Evolutionary conservation across 441 rosid genomes (phyloP).

Genomic region (Eugenia klotzschiana): DNA sequence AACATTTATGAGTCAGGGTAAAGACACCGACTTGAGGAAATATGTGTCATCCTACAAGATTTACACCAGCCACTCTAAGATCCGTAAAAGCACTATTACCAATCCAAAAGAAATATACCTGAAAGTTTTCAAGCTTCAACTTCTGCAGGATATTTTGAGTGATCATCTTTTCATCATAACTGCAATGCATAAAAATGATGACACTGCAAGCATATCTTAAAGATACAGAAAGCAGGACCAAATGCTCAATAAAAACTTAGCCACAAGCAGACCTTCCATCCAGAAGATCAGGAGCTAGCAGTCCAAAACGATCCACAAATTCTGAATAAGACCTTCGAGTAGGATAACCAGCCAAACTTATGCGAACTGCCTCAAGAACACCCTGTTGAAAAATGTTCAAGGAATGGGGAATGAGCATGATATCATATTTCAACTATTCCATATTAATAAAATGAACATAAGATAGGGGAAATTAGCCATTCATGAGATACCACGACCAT

Average conservation of each 20-base stretch:
- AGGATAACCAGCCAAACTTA: slow-evolving; percentile 97
- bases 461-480: neutral
- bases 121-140: slow-evolving; percentile 74
- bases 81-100: neutral
- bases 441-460: neutral
- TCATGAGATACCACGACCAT: neutral
- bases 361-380: slow-evolving; percentile 97
- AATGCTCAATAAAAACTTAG: neutral
- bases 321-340: slow-evolving; percentile 79
- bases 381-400: slow-evolving; percentile 39
- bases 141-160: slow-evolving; percentile 61
- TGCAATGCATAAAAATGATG: slow-evolving; percentile 14
- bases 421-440: neutral
- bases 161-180: slow-evolving; percentile 69
- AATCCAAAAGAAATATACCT: slow-evolving; percentile 32
- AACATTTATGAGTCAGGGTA: neutral
- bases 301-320: slow-evolving; percentile 94
- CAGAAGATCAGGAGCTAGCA: slow-evolving; percentile 56
- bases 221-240: neutral
- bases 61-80: neutral
- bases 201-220: neutral
- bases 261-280: slow-evolving; percentile 52
- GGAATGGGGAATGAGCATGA: neutral
- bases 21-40: neutral
- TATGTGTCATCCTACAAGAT: neutral